A percentile compares a stretch with the other conserved stretches of the same genome.
phyloP scores from a whole-genome alignment of 495 filamentous ascomycete species.

The Darksidea phi region DNA sequence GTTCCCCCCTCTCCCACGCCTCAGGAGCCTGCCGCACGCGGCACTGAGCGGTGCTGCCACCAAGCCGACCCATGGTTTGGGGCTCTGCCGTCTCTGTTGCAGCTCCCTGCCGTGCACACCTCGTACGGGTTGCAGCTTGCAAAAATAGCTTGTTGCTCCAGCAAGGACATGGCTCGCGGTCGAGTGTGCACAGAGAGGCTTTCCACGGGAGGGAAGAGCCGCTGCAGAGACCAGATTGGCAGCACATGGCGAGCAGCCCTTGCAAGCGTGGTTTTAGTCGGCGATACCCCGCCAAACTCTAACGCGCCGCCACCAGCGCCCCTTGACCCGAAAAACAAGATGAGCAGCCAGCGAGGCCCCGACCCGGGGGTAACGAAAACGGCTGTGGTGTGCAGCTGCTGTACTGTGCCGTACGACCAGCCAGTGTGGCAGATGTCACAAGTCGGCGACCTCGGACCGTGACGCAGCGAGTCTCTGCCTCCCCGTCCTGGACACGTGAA shows the following conservation, averaged over 20 bases:
- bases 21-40: not conserved
- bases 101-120: not conserved
- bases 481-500: not conserved
- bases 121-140: slow-evolving; percentile 2
- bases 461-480: slow-evolving; percentile 1
- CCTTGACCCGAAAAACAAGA: slow-evolving; percentile 13
- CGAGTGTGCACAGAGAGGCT: slow-evolving; percentile 13
- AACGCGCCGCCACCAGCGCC: slow-evolving; percentile 11
- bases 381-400: slow-evolving; percentile 12
- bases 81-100: too few relatives aligned
- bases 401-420: slow-evolving; percentile 19
- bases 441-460: slow-evolving; percentile 4
- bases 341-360: slow-evolving; percentile 16
- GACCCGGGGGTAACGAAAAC: slow-evolving; percentile 30
- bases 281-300: slow-evolving; percentile 28
- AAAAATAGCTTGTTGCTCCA: not conserved
- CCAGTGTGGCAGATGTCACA: slow-evolving; percentile 17
- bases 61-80: not conserved
- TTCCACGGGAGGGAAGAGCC: slow-evolving; percentile 25
- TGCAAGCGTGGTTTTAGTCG: slow-evolving; percentile 12
- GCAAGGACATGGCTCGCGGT: not conserved
- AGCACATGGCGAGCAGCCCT: slow-evolving; percentile 11
- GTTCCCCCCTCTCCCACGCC: not conserved
- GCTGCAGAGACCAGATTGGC: slow-evolving; percentile 14
- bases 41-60: not conserved